These are phyloP conservation scores for Dothistroma septosporum DNA, from an alignment of 2,329 filamentous ascomycete genomes.

Conservation along the genomic window DNA sequence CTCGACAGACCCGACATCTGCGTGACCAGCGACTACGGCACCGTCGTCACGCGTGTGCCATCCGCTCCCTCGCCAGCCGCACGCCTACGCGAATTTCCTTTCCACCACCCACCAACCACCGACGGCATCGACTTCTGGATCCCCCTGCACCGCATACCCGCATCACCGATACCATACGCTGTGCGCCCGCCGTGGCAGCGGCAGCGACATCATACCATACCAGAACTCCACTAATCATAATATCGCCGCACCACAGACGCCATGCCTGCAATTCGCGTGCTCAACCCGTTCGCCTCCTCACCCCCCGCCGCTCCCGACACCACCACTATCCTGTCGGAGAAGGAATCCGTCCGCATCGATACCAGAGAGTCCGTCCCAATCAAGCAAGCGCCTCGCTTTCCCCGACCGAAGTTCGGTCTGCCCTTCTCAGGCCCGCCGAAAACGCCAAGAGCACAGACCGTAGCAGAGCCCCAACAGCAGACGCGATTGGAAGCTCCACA, in stretches of 20 bases:
- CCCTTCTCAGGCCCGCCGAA: conserved; percentile 32
- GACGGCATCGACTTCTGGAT: background rate
- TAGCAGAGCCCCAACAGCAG: conserved; percentile 28
- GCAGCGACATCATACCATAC: conserved; percentile 5
- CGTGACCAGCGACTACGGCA: background rate
- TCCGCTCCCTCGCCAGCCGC: background rate
- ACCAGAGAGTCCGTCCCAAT: conserved; percentile 19
- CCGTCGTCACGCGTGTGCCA: background rate
- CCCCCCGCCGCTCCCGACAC: conserved; percentile 48
- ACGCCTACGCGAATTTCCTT: background rate
- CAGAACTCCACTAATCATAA: conserved; percentile 30
- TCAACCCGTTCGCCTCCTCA: conserved; percentile 55
- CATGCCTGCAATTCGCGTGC: conserved; percentile 59
- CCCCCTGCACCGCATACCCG: conserved; percentile 2
- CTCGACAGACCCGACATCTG: background rate
- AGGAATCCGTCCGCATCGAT: conserved; percentile 41
- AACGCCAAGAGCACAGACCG: conserved; percentile 31
- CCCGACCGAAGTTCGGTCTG: conserved; percentile 28
- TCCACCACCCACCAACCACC: background rate
- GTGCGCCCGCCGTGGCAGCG: background rate
- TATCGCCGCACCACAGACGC: conserved; percentile 36
- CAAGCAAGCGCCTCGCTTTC: conserved; percentile 23
- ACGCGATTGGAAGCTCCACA: conserved; percentile 33
- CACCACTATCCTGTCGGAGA: conserved; percentile 50
- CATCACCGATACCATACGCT: conserved; percentile 4